phyloP scores from a whole-genome alignment of 768 basidiomycete genomes.

The Amanita pseudoporphyria region DNA sequence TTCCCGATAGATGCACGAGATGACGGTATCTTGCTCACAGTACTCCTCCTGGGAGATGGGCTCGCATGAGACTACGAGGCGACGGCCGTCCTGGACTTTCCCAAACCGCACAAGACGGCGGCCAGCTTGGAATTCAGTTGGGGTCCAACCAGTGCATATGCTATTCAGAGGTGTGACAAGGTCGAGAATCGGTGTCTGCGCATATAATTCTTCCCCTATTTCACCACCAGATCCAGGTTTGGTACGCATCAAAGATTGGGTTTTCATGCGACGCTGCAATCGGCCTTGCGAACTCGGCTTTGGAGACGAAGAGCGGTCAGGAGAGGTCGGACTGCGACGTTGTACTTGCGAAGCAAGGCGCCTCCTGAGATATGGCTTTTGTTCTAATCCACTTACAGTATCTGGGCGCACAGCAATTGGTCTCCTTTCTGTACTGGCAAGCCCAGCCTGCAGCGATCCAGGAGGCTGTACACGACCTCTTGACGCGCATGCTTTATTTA shows the following conservation, averaged over 20 bases:
- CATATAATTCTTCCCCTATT: conserved; percentile 31
- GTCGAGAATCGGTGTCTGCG: conserved; percentile 50
- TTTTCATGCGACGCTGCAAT: conserved; percentile 33
- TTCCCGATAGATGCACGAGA: conserved; percentile 90
- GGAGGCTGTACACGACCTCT: neutral
- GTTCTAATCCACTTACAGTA: neutral
- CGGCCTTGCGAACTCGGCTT: conserved; percentile 21
- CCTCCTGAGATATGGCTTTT: conserved; percentile 24
- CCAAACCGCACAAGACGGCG: conserved; percentile 84
- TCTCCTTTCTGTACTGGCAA: neutral
- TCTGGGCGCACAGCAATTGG: neutral
- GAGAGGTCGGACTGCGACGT: conserved; percentile 30
- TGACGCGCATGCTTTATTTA: neutral
- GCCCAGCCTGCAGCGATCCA: neutral
- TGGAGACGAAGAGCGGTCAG: conserved; percentile 21
- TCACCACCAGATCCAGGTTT: conserved; percentile 22
- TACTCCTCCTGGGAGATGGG: conserved; percentile 69
- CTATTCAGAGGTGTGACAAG: conserved; percentile 46
- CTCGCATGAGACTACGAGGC: conserved; percentile 72
- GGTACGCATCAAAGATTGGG: conserved; percentile 33
- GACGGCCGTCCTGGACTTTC: conserved; percentile 67
- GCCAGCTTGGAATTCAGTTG: conserved; percentile 55
- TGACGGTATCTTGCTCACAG: conserved; percentile 64
- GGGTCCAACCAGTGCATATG: conserved; percentile 50
- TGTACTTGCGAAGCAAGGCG: conserved; percentile 30